Base-by-base conservation (phyloP, 148 eudicot genomes). In the Heliosperma pusillum region DNA sequence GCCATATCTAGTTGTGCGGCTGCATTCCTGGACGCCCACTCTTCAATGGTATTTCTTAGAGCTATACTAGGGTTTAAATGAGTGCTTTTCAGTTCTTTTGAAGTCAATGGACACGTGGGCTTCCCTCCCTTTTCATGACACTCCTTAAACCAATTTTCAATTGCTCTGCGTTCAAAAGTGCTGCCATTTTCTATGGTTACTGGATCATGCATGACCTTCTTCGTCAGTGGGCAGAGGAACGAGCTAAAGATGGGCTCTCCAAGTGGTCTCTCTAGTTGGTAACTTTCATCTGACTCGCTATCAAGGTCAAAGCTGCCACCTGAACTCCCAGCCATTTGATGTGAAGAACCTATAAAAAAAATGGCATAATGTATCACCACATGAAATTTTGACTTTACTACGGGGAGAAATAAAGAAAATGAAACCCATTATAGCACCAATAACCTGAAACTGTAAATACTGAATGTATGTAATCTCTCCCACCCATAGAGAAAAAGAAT, bases 11-110 rank as follows among this genome's bases (percentile, higher is more conserved):
- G 84, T 82, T 87, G 89, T 72, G 88, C 89, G 36, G 93, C 90
- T 79, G 91, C 98, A 80, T 93, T 93, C 79, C 96, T 93, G 20
- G 91, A 92, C 62, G 87, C 85, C 98, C 98, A 93, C 84, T 93
- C 96, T 80, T 88, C 88, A 70, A 93, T 93, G 24, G 98, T 86
- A 65, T 86, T 83, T 59, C 89, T 76, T 53, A 93, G 74, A 67
- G 93, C 91, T 65, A 93, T 84, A 66, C 93, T 89, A 5, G 98
- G 98, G 70, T 84, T 90, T 82, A 93, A 77, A 47, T 85, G 83
- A 12, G 87, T 86, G 82, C 80, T 87, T 76, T 72, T 86, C 66
- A 93, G 64, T 72, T 91, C 97, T 80, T 84, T 72, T 52, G 74
- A 66, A 0, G 98, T 91, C 74, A 89, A 72, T 6, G 98, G 98